phyloP scores from a whole-genome alignment of 1,284 basidiomycete genomes.

The Pterulicium gracile region DNA sequence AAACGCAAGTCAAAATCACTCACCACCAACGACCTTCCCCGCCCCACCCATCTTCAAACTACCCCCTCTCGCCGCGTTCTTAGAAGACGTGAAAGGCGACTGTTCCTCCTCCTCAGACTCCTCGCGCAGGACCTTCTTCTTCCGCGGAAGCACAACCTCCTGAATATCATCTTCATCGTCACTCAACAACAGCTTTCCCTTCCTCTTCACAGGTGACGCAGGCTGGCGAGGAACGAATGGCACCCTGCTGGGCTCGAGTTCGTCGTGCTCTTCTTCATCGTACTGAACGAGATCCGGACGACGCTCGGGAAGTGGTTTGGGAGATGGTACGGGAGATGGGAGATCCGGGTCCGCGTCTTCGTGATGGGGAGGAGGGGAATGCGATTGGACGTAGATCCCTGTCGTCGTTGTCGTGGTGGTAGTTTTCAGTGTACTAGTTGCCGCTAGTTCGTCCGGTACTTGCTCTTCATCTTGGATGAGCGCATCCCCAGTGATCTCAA shows the following conservation, averaged over 20 bases:
- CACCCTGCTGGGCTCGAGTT: background rate
- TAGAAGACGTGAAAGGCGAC: background rate
- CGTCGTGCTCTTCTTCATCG: conserved; percentile 1
- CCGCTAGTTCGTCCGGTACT: background rate
- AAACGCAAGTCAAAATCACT: no score
- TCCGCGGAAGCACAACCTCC: background rate
- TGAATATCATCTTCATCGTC: background rate
- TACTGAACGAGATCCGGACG: no score
- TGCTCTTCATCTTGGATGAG: background rate
- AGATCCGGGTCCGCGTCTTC: background rate
- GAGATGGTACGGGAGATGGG: no score
- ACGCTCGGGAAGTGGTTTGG: no score
- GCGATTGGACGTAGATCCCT: background rate
- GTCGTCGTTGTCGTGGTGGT: background rate
- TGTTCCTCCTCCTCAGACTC: background rate
- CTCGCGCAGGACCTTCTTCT: background rate
- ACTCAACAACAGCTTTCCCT: background rate
- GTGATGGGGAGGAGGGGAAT: background rate
- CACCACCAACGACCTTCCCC: no score
- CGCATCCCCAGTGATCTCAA: background rate
- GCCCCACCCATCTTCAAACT: no score
- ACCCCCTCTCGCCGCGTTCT: no score
- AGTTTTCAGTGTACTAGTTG: background rate
- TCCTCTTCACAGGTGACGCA: background rate
- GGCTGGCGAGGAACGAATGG: background rate